phyloP scores from a whole-genome alignment of 768 basidiomycete genomes.

The Naganishia kalamii region DNA sequence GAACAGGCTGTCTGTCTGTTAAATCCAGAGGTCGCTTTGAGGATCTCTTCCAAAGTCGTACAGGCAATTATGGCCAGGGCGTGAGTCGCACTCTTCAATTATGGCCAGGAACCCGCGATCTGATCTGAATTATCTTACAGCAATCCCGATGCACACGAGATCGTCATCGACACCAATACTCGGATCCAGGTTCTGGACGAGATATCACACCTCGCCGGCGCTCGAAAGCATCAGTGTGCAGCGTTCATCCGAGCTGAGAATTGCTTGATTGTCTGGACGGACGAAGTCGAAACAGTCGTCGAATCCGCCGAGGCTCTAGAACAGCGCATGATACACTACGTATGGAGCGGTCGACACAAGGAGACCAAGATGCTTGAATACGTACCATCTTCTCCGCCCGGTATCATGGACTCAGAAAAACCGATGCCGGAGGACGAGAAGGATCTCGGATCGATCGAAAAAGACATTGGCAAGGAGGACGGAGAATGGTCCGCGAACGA shows the following conservation, averaged over 20 bases:
- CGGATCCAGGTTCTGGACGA: constrained; percentile 79
- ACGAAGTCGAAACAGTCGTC: constrained; percentile 70
- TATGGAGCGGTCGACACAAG: constrained; percentile 56
- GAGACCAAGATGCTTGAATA: constrained; percentile 24
- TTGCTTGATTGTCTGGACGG: constrained; percentile 80
- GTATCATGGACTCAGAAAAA: background rate
- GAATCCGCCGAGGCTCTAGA: constrained; percentile 54
- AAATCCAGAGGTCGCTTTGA: constrained; percentile 42
- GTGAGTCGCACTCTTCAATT: constrained; percentile 22
- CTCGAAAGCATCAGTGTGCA: constrained; percentile 85
- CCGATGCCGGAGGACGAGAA: background rate
- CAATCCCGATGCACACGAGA: background rate
- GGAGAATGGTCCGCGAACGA: constrained; percentile 1
- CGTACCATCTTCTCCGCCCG: background rate
- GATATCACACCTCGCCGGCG: constrained; percentile 64
- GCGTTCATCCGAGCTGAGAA: constrained; percentile 82
- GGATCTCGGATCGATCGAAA: background rate
- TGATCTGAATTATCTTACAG: background rate
- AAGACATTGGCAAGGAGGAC: background rate
- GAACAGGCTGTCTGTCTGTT: constrained; percentile 33
- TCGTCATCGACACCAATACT: constrained; percentile 63
- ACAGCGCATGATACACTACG: constrained; percentile 69
- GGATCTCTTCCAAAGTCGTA: constrained; percentile 40
- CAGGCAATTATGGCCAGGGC: constrained; percentile 42
- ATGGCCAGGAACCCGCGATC: background rate